Conservation (phyloP, 768 basidiomycete species). For the Trametes cubensis region DNA sequence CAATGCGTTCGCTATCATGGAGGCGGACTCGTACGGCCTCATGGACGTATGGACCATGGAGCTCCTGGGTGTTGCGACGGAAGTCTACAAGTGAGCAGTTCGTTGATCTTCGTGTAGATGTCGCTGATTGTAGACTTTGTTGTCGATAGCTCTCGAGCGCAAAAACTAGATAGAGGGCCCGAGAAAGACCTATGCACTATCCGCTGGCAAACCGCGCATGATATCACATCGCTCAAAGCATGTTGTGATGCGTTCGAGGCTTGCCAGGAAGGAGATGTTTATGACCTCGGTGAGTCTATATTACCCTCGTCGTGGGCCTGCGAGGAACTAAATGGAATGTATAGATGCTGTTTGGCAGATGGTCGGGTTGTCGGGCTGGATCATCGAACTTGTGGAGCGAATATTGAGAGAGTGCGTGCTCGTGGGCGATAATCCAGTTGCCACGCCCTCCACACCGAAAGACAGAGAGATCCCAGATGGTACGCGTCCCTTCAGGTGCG, state of each 20-base stretch:
- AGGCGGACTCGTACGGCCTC: slow-evolving; percentile 44
- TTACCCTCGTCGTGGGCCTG: too few species aligned
- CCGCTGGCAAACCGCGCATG: slow-evolving; percentile 65
- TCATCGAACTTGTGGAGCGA: slow-evolving; percentile 60
- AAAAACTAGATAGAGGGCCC: slow-evolving; percentile 30
- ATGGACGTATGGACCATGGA: slow-evolving; percentile 50
- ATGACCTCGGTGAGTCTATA: slow-evolving; percentile 58
- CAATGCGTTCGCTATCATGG: slow-evolving; percentile 50
- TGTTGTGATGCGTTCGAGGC: slow-evolving; percentile 67
- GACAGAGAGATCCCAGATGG: slow-evolving; percentile 13
- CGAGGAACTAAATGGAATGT: not conserved
- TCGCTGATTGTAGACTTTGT: not conserved
- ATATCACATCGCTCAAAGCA: slow-evolving; percentile 65
- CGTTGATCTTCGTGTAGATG: slow-evolving; percentile 5
- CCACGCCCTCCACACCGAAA: not conserved
- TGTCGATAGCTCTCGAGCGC: slow-evolving; percentile 37
- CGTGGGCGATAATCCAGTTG: slow-evolving; percentile 31
- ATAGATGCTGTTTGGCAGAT: slow-evolving; percentile 77
- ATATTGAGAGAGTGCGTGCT: slow-evolving; percentile 58
- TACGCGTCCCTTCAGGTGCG: not conserved
- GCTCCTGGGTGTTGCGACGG: slow-evolving; percentile 51
- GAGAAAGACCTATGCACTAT: slow-evolving; percentile 46
- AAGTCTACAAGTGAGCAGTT: slow-evolving; percentile 39
- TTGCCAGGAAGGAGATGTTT: slow-evolving; percentile 60
- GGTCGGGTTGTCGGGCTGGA: slow-evolving; percentile 62